Percentiles rank a stretch among this genome's conserved stretches.
These are phyloP conservation scores for Apiospora rasikravindrae DNA, from an alignment of 2,329 filamentous ascomycete genomes.

Conservation along the genomic window DNA sequence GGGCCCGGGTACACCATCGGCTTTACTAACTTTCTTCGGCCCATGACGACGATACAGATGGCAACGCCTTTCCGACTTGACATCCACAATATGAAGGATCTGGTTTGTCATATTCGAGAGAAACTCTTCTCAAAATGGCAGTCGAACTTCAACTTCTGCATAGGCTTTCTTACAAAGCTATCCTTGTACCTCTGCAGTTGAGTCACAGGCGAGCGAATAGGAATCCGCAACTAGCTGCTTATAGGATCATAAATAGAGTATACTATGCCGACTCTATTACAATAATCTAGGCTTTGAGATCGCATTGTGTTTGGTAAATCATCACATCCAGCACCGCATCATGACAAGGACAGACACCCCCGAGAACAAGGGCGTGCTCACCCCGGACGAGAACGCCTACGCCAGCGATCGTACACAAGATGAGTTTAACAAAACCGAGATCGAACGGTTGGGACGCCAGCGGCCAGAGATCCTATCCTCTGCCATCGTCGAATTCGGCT, in stretches of 20 bases:
- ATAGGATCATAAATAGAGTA: constrained; percentile 3
- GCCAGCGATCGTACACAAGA: constrained; percentile 27
- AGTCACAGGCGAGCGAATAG: background rate
- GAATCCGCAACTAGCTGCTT: background rate
- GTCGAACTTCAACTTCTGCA: background rate
- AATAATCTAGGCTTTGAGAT: background rate
- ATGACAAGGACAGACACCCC: constrained; percentile 23
- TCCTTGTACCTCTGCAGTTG: background rate
- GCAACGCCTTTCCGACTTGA: constrained; percentile 10
- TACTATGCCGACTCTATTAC: background rate
- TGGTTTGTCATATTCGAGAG: constrained; percentile 10
- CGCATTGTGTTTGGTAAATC: background rate
- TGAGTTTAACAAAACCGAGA: constrained; percentile 33
- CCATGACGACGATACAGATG: constrained; percentile 4
- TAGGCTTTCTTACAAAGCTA: background rate
- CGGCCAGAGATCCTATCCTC: constrained; percentile 58
- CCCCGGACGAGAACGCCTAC: constrained; percentile 23
- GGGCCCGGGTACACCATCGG: background rate
- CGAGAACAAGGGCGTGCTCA: constrained; percentile 23
- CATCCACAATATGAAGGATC: constrained; percentile 13
- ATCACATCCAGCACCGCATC: background rate
- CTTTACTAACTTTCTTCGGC: constrained; percentile 1
- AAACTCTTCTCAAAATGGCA: constrained; percentile 1
- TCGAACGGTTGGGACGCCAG: constrained; percentile 64
- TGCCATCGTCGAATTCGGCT: constrained; percentile 59